Percentiles rank a stretch among this genome's conserved stretches.
Conservation (phyloP, 1,284 basidiomycete species). For the Farysia itapuensis region DNA sequence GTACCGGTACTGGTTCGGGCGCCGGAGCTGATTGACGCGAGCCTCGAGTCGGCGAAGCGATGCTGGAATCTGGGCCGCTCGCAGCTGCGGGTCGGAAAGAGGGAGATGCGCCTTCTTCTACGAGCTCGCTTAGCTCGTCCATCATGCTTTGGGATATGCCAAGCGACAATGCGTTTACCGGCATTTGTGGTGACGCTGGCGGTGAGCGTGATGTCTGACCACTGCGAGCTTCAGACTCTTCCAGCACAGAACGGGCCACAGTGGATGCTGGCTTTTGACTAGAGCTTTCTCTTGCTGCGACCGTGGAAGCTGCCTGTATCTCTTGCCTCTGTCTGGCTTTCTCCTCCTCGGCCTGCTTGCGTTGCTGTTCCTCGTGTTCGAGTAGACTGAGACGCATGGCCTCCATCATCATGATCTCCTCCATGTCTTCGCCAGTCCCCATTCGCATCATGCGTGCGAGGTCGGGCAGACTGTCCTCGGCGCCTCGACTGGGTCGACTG, state of each 20-base stretch:
- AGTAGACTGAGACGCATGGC: slow-evolving; percentile 93
- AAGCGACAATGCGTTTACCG: slow-evolving; percentile 11
- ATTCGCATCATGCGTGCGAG: slow-evolving; percentile 81
- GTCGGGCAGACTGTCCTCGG: slow-evolving; percentile 60
- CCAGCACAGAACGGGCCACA: slow-evolving; percentile 17
- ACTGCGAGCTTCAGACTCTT: slow-evolving; percentile 12
- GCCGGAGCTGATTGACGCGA: slow-evolving; percentile 6
- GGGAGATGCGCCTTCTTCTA: slow-evolving; percentile 25
- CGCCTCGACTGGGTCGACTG: slow-evolving; percentile 27
- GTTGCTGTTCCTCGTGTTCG: slow-evolving; percentile 71
- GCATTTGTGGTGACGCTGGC: neutral
- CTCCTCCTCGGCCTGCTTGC: slow-evolving; percentile 55
- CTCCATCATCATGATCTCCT: slow-evolving; percentile 98
- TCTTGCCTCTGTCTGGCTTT: slow-evolving; percentile 6
- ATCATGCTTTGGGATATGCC: slow-evolving; percentile 40
- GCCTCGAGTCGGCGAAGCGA: neutral
- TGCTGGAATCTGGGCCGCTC: slow-evolving; percentile 2
- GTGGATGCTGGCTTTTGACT: neutral
- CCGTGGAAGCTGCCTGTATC: slow-evolving; percentile 1
- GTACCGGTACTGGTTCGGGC: slow-evolving; percentile 24
- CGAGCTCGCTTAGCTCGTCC: slow-evolving; percentile 46
- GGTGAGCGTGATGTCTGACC: neutral
- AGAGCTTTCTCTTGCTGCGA: neutral
- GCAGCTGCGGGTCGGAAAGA: slow-evolving; percentile 17
- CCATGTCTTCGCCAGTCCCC: slow-evolving; percentile 80